A percentile compares a stretch with the other conserved stretches of the same genome.
Evolutionary conservation across 2,329 filamentous ascomycete species (phyloP).

Genomic region (Myotisia sp.): DNA sequence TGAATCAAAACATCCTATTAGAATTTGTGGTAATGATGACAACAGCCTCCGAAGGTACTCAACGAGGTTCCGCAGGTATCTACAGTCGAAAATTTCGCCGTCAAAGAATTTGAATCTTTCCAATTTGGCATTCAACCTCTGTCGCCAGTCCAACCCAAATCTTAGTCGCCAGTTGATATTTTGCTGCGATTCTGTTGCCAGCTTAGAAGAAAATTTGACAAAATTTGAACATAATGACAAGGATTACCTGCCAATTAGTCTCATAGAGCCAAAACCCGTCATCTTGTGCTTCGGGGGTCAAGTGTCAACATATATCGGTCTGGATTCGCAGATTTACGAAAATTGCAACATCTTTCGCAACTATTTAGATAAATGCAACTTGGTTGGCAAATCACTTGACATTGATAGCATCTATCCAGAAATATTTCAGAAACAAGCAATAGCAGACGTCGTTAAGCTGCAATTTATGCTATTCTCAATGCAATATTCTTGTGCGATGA

Average conservation of each 20-base stretch:
- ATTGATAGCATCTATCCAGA: slow-evolving; percentile 13
- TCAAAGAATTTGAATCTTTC: neutral
- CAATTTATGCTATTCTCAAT: slow-evolving; percentile 27
- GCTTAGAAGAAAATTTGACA: neutral
- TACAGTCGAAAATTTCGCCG: neutral
- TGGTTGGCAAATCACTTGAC: slow-evolving; percentile 16
- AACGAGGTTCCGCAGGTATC: slow-evolving; percentile 1
- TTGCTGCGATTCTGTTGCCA: neutral
- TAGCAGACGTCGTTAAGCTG: slow-evolving; percentile 16
- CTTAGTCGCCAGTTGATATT: slow-evolving; percentile 10
- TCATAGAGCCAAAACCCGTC: slow-evolving; percentile 12
- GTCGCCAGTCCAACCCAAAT: slow-evolving; percentile 10
- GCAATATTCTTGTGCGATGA: slow-evolving; percentile 25
- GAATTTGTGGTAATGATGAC: slow-evolving; percentile 3
- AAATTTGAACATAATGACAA: neutral
- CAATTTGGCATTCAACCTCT: slow-evolving; percentile 7
- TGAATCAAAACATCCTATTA: slow-evolving; percentile 1
- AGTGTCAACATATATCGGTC: slow-evolving; percentile 15
- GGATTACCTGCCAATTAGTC: neutral
- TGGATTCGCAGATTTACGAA: slow-evolving; percentile 19
- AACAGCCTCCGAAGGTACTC: slow-evolving; percentile 4
- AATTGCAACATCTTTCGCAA: slow-evolving; percentile 16
- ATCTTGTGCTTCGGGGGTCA: slow-evolving; percentile 31
- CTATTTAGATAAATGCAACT: slow-evolving; percentile 26
- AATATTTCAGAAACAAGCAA: slow-evolving; percentile 17